Base-by-base conservation (phyloP, 805 yeast species). In the Saccharomycopsis capsularis region DNA sequence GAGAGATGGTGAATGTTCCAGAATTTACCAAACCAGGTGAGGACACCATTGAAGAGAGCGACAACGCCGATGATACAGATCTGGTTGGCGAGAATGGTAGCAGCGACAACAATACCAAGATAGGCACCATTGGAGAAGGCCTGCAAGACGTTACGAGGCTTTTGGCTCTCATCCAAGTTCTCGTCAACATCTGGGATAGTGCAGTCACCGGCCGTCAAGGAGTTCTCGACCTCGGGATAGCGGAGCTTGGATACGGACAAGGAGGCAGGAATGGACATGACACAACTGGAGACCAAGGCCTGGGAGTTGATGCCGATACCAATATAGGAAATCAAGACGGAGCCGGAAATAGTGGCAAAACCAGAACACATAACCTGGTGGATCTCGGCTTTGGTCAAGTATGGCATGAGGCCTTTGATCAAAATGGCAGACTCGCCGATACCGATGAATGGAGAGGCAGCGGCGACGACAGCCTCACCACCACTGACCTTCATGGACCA, bases 231-330 rank as follows among this genome's bases (percentile, higher is more conserved):
- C 57, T 79, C 85, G 15, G 85, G 85, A 54, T 63, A 66, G 59
- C 84, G 70, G 53, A 79, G 67, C 57, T 79, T 79, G 15, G 82
- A 74, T 21, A 78, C 75, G 3, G 82, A 81, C 51, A 79, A 64
- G 5, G 82, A 73, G 35, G 81, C 81, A 4, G 85, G 85, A 59
- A 79, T 78, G 2, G 83, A 78, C 85, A 79, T 79, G 46, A 79
- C 80, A 68, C 85, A 79, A 25, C 82, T 74, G n/a, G 81, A 74
- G 16, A 79, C 76, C 58, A 79, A 68, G 4, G 82, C 82, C 56
- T 77, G 81, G 2, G 84, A 69, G 56, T 75, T 77, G 56, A 79
- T 70, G 30, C 85, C 85, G 61, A 79, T 67, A 3, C 81, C 79
- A 51, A 79, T 76, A 60, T 79, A 79, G 6, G 82, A 74, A 2